Evolutionary conservation across 495 filamentous ascomycete species (phyloP).

Genomic region (Apiosordaria backusii): DNA sequence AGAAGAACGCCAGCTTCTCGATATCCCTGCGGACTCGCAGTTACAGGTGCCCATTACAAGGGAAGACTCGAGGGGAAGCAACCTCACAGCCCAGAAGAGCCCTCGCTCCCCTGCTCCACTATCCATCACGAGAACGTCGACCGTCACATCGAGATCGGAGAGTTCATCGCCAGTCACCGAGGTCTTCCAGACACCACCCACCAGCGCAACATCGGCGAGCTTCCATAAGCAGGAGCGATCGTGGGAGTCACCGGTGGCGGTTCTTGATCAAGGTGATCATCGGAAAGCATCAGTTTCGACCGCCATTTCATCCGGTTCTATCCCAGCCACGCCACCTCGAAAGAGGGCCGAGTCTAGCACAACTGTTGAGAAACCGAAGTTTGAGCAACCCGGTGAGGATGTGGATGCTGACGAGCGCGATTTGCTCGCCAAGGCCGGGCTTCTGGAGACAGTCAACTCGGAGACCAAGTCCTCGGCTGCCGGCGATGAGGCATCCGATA

Average conservation of each 20-base stretch:
- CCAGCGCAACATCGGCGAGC: conserved; percentile 40
- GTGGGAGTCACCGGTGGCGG: conserved; percentile 52
- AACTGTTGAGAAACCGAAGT: conserved; percentile 21
- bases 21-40: conserved; percentile 29
- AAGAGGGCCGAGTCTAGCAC: conserved; percentile 22
- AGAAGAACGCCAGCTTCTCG: conserved; percentile 57
- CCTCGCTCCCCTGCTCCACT: conserved; percentile 32
- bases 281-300: conserved; percentile 45
- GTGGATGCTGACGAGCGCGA: conserved; percentile 49
- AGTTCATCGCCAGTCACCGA: conserved; percentile 37
- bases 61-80: conserved; percentile 31
- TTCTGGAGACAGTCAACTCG: conserved; percentile 34
- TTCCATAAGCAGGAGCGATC: conserved; percentile 49
- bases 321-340: conserved; percentile 31
- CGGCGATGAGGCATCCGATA: conserved; percentile 30
- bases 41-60: conserved; percentile 23
- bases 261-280: conserved; percentile 32
- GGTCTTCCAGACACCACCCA: conserved; percentile 47
- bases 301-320: conserved; percentile 37
- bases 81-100: conserved; percentile 27
- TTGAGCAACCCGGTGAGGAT: conserved; percentile 33
- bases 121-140: conserved; percentile 30
- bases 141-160: conserved; percentile 30
- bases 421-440: conserved; percentile 50
- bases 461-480: conserved; percentile 21